phyloP scores from a whole-genome alignment of 179 eudicot species.

The Spinacia oleracea region DNA sequence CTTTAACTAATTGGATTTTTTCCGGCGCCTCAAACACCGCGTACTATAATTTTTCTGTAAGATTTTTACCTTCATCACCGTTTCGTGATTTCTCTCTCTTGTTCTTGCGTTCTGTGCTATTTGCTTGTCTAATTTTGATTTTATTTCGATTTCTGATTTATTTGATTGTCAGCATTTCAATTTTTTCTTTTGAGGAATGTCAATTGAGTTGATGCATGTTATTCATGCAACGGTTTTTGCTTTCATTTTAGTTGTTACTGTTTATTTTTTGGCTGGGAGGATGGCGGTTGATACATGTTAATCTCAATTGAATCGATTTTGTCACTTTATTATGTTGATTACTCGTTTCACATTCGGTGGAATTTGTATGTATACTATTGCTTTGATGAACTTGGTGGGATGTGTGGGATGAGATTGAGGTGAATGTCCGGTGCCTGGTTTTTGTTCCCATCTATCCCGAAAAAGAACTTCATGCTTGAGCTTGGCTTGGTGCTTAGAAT shows the following conservation, averaged over 20 bases:
- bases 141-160: neutral
- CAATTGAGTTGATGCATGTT: too few relatives aligned
- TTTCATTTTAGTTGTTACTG: too few relatives aligned
- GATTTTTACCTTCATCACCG: neutral
- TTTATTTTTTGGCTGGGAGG: too few relatives aligned
- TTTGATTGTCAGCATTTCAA: neutral
- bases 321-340: neutral
- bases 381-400: neutral
- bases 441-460: neutral
- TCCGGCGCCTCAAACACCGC: neutral
- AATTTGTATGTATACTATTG: neutral
- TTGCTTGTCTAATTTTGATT: neutral
- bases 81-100: neutral
- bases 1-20: neutral
- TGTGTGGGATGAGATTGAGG: neutral
- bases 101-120: neutral
- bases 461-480: neutral
- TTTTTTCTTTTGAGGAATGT: neutral
- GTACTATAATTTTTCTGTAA: neutral
- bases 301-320: neutral
- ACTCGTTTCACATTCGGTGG: neutral
- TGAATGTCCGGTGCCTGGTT: neutral
- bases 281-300: too few relatives aligned
- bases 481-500: neutral
- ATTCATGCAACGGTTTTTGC: too few relatives aligned